A percentile compares a stretch with the other conserved stretches of the same genome.
These are phyloP conservation scores for Artomyces pyxidatus DNA, from an alignment of 768 basidiomycete genomes.

Conservation along the genomic window DNA sequence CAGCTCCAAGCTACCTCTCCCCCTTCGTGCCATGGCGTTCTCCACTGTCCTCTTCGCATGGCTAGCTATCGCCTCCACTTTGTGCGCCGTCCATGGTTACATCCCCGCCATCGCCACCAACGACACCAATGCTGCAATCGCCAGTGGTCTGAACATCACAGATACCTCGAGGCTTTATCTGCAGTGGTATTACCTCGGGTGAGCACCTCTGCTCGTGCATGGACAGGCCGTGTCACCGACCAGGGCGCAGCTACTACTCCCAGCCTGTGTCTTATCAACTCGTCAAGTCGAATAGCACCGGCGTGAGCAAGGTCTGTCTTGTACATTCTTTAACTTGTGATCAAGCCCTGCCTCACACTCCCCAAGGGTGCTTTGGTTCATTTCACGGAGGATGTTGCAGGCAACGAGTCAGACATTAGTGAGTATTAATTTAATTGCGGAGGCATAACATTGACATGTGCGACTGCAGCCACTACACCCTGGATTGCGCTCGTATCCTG, in stretches of 20 bases:
- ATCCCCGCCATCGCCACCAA: conserved; percentile 72
- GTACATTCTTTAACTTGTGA: background rate
- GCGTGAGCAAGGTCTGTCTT: conserved; percentile 45
- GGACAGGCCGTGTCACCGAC: background rate
- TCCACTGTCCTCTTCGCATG: too few relatives aligned
- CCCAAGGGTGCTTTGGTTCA: conserved; percentile 82
- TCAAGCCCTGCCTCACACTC: too few relatives aligned
- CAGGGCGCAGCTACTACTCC: conserved; percentile 12
- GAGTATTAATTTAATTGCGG: conserved; percentile 18
- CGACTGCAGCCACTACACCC: conserved; percentile 53
- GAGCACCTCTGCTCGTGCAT: background rate
- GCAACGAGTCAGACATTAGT: conserved; percentile 36
- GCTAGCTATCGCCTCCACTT: too few relatives aligned
- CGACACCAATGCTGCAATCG: conserved; percentile 37
- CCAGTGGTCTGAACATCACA: conserved; percentile 40
- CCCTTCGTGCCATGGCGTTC: too few relatives aligned
- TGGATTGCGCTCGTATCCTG: conserved; percentile 91
- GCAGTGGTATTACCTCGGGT: conserved; percentile 50
- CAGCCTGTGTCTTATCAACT: conserved; percentile 56
- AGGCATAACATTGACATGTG: background rate
- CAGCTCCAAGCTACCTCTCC: too few relatives aligned
- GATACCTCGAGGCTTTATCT: conserved; percentile 52
- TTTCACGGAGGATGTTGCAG: conserved; percentile 54
- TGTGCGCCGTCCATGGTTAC: conserved; percentile 38
- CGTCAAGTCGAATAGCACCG: conserved; percentile 38